phyloP scores from a whole-genome alignment of 2,329 filamentous ascomycete genomes.

The Fusarium caatingaense region DNA sequence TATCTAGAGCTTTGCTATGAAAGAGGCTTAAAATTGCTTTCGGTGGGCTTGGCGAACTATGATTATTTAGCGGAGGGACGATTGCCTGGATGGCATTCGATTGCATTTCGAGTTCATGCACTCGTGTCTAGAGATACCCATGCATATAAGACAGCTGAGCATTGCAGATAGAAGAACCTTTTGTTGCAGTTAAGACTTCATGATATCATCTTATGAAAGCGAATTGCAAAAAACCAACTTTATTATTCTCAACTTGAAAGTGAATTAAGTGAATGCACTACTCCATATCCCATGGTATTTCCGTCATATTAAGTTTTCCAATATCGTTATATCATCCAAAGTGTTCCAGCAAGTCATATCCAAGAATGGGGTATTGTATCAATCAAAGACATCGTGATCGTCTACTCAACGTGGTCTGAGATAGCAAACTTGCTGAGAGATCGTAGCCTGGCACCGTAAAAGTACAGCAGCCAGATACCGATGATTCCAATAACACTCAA shows the following conservation, averaged over 20 bases:
- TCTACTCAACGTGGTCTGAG: constrained; percentile 43
- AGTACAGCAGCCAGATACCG: constrained; percentile 71
- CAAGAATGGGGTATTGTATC: neutral
- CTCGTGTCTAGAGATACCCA: constrained; percentile 23
- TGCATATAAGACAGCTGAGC: neutral
- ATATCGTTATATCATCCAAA: constrained; percentile 1
- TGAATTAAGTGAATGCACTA: neutral
- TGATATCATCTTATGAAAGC: neutral
- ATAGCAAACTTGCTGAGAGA: constrained; percentile 68
- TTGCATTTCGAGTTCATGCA: constrained; percentile 1
- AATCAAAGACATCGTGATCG: neutral
- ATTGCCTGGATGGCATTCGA: neutral
- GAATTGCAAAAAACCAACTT: neutral
- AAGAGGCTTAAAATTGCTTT: constrained; percentile 2
- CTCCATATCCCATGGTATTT: constrained; percentile 22
- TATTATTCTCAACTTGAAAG: neutral
- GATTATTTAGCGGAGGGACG: neutral
- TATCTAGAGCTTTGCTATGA: constrained; percentile 1
- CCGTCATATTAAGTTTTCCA: constrained; percentile 3
- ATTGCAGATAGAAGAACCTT: neutral
- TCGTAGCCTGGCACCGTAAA: constrained; percentile 65
- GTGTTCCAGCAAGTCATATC: neutral
- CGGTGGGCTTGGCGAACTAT: neutral
- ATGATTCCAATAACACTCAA: constrained; percentile 64
- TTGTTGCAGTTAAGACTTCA: neutral